Conservation (phyloP, 495 filamentous ascomycete species). For the Parathielavia hyrcaniae region DNA sequence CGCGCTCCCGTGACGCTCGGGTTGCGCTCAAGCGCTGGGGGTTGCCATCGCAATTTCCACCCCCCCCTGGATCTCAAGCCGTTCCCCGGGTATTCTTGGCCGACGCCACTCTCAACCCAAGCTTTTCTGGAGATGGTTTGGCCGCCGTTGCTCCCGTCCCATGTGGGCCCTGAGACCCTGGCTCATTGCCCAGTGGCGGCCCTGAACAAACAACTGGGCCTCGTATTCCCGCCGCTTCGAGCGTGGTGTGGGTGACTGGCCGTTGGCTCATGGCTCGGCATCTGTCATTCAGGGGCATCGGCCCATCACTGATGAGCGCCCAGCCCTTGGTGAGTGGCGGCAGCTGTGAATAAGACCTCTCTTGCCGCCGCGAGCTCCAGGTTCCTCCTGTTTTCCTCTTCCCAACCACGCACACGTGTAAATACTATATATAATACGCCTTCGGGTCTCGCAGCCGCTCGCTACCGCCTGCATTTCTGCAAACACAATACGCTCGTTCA, state of each 20-base stretch:
- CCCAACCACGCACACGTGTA: not conserved
- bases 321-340: not conserved
- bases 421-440: constrained; percentile 15
- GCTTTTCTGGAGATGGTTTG: not conserved
- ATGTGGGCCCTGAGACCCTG: not conserved
- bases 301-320: constrained; percentile 1
- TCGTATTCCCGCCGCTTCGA: constrained; percentile 14
- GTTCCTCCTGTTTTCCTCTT: not conserved
- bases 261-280: not conserved
- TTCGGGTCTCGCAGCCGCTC: constrained; percentile 19
- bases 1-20: not conserved
- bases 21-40: not conserved
- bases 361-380: not conserved
- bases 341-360: constrained; percentile 4
- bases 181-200: constrained; percentile 1
- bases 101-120: not conserved
- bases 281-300: constrained; percentile 2
- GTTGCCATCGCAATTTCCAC: constrained; percentile 8
- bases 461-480: constrained; percentile 14
- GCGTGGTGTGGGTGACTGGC: constrained; percentile 1
- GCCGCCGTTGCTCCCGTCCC: not conserved
- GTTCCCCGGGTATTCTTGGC: not conserved
- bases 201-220: not conserved
- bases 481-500: constrained; percentile 11
- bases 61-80: not conserved